Evolutionary conservation across 1,139 yeast species (phyloP).

Genomic region (Suhomyces maxii): DNA sequence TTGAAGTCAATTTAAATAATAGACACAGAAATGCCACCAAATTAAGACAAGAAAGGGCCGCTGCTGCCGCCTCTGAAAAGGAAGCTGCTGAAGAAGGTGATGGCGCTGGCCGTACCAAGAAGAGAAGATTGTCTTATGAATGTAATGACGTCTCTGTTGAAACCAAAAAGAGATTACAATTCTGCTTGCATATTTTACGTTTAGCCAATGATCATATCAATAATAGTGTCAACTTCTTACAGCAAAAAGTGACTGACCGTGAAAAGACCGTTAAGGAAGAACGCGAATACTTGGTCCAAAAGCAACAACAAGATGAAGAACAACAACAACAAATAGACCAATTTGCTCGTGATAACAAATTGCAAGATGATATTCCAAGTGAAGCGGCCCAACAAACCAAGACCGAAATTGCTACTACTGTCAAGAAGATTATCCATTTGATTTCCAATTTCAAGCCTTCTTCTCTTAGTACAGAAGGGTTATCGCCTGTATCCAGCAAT

Average conservation of each 20-base stretch:
- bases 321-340: constrained; percentile 10
- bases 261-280: constrained; percentile 19
- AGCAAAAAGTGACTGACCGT: constrained; percentile 35
- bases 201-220: constrained; percentile 75
- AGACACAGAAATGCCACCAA: constrained; percentile 31
- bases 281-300: constrained; percentile 19
- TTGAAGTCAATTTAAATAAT: constrained; percentile 47
- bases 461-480: constrained; percentile 26
- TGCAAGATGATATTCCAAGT: constrained; percentile 11
- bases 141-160: constrained; percentile 45
- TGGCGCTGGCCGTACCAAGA: constrained; percentile 18
- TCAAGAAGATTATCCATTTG: constrained; percentile 81
- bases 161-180: constrained; percentile 67
- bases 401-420: constrained; percentile 82
- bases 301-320: constrained; percentile 12
- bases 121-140: constrained; percentile 19
- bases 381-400: constrained; percentile 53
- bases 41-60: constrained; percentile 24
- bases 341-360: constrained; percentile 5
- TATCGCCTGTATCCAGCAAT: constrained; percentile 7
- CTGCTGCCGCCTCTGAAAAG: constrained; percentile 9
- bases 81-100: constrained; percentile 3
- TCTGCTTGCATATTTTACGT: constrained; percentile 70
- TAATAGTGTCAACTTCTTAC: constrained; percentile 61
- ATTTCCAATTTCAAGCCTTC: constrained; percentile 91